Evolutionary conservation across 352 stramenopile genomes (phyloP).

Genomic region (Phytophthora colocasiae): DNA sequence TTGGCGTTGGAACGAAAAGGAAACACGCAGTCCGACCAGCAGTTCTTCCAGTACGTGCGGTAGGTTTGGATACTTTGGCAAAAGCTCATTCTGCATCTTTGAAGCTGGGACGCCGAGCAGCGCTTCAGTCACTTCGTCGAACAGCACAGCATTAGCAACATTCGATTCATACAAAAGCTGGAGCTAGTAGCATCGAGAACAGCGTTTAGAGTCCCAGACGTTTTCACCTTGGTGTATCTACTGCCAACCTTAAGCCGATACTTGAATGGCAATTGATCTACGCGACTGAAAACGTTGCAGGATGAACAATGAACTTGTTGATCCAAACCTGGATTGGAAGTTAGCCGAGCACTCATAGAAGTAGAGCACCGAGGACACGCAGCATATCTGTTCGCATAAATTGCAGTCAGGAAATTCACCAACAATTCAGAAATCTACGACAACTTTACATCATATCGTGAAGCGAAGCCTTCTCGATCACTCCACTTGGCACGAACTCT

Average conservation of each 20-base stretch:
- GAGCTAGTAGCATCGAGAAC: slow-evolving; percentile 33
- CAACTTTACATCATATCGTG: slow-evolving; percentile 63
- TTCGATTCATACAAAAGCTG: slow-evolving; percentile 43
- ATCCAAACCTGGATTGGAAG: no score
- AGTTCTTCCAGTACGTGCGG: slow-evolving; percentile 56
- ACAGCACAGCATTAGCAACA: slow-evolving; percentile 53
- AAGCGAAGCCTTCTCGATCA: slow-evolving; percentile 57
- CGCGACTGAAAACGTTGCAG: slow-evolving; percentile 28
- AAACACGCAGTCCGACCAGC: slow-evolving; percentile 55
- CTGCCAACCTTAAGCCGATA: slow-evolving; percentile 32
- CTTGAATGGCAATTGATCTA: not conserved
- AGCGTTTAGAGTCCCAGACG: not conserved
- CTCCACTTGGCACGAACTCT: slow-evolving; percentile 52
- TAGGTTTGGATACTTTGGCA: slow-evolving; percentile 46
- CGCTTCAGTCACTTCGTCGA: slow-evolving; percentile 52
- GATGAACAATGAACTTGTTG: slow-evolving; percentile 38
- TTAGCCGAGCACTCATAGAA: slow-evolving; percentile 35
- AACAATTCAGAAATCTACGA: not conserved
- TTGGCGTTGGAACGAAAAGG: slow-evolving; percentile 54
- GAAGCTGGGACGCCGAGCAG: slow-evolving; percentile 47
- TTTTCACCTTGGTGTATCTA: no score
- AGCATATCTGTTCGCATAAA: slow-evolving; percentile 40
- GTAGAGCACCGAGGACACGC: slow-evolving; percentile 58
- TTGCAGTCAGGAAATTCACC: not conserved
- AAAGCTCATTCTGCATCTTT: slow-evolving; percentile 37